These are phyloP conservation scores for Arthromyces matolae DNA, from an alignment of 768 basidiomycete species.

Conservation along the genomic window DNA sequence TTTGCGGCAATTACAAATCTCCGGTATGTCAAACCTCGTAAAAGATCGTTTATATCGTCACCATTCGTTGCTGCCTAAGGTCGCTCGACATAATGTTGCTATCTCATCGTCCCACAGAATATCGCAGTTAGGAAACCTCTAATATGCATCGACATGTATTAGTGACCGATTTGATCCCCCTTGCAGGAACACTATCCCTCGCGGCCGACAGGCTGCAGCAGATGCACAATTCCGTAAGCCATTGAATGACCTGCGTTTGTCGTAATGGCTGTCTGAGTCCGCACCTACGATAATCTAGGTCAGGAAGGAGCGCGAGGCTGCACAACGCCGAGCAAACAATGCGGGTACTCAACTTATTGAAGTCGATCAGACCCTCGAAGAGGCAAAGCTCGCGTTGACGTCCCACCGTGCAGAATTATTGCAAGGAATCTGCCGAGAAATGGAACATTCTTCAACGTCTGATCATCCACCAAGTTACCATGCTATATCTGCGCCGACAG, in stretches of 20 bases:
- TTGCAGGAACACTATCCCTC: too few relatives aligned
- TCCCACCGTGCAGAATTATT: constrained; percentile 32
- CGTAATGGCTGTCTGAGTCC: too few relatives aligned
- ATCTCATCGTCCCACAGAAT: too few relatives aligned
- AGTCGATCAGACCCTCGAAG: constrained; percentile 25
- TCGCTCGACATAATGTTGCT: too few relatives aligned
- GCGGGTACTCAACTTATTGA: constrained; percentile 26
- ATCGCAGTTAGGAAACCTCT: constrained; percentile 35
- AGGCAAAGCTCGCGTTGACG: constrained; percentile 24
- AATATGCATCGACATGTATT: not conserved
- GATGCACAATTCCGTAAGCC: constrained; percentile 30
- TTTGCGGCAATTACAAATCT: too few relatives aligned
- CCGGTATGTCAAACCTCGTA: too few relatives aligned
- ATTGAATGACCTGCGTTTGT: not conserved
- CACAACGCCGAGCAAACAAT: constrained; percentile 25
- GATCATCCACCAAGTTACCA: constrained; percentile 29
- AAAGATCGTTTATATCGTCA: too few relatives aligned
- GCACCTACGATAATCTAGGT: constrained; percentile 21
- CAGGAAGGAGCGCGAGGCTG: constrained; percentile 28
- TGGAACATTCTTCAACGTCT: constrained; percentile 3
- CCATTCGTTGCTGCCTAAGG: too few relatives aligned
- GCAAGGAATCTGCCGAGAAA: constrained; percentile 25
- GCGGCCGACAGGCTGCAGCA: constrained; percentile 35
- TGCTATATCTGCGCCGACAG: constrained; percentile 6
- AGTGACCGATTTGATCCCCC: too few relatives aligned